Conservation (phyloP, 805 yeast species). For the Kodamaea nitidulidarum region DNA sequence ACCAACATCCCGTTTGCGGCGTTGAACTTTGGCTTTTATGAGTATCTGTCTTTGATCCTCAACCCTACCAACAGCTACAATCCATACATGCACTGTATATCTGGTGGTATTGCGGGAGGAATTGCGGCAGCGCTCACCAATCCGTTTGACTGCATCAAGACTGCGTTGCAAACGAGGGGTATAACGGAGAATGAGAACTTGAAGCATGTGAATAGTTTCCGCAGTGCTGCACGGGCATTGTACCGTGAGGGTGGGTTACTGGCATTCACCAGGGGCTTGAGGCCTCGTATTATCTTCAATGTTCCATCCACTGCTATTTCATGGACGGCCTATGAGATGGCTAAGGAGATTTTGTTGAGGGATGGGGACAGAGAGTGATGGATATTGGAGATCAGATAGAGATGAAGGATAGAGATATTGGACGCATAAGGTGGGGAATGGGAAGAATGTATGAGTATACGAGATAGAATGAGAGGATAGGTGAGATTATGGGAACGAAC, state of each 20-base stretch:
- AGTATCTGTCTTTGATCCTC: conserved; percentile 67
- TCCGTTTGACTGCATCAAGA: conserved; percentile 91
- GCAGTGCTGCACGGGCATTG: conserved; percentile 66
- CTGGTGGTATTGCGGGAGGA: conserved; percentile 94
- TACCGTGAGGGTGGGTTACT: conserved; percentile 53
- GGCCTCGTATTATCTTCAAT: conserved; percentile 87
- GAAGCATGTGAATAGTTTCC: conserved; percentile 59
- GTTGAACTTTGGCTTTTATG: conserved; percentile 88
- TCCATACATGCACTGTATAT: conserved; percentile 85
- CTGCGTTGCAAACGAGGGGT: conserved; percentile 82
- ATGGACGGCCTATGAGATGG: conserved; percentile 98
- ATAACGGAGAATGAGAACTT: conserved; percentile 44
- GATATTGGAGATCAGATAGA: too few species aligned
- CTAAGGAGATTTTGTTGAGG: conserved; percentile 61
- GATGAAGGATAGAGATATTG: too few species aligned
- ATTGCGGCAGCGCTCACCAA: conserved; percentile 92
- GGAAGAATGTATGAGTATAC: too few species aligned
- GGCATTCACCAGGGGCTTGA: conserved; percentile 80
- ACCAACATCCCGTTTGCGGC: conserved; percentile 96
- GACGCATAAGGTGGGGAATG: too few species aligned
- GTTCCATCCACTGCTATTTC: conserved; percentile 96
- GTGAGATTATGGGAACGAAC: too few species aligned
- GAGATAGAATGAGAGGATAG: too few species aligned
- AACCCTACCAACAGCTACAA: conserved; percentile 79
- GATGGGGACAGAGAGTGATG: too few species aligned